A percentile compares a stretch with the other conserved stretches of the same genome.
These are phyloP conservation scores for Sporisorium reilianum DNA, from an alignment of 1,284 basidiomycete genomes.

Conservation along the genomic window DNA sequence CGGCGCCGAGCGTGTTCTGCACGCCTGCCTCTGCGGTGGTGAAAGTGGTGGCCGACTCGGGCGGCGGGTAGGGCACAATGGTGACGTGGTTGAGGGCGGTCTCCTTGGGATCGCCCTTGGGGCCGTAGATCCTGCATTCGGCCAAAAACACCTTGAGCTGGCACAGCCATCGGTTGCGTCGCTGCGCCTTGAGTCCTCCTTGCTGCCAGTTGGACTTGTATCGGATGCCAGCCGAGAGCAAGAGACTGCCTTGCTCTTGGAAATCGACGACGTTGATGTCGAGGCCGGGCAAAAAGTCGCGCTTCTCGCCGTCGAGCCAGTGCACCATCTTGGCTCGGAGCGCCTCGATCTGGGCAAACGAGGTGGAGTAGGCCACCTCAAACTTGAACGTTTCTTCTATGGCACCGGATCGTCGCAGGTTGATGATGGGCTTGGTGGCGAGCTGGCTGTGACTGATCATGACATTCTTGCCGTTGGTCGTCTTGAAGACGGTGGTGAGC, in stretches of 20 bases:
- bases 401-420: slow-evolving; percentile 77
- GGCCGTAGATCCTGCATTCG: slow-evolving; percentile 81
- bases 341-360: slow-evolving; percentile 84
- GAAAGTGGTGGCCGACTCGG: slow-evolving; percentile 21
- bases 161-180: slow-evolving; percentile 91
- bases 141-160: slow-evolving; percentile 81
- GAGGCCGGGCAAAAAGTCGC: slow-evolving; percentile 67
- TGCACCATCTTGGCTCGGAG: slow-evolving; percentile 84
- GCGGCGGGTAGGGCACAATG: slow-evolving; percentile 41
- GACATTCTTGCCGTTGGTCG: slow-evolving; percentile 45
- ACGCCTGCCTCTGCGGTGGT: slow-evolving; percentile 38
- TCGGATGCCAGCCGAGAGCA: slow-evolving; percentile 83
- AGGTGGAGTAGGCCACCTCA: slow-evolving; percentile 82
- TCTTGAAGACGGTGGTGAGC: slow-evolving; percentile 75
- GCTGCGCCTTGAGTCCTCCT: slow-evolving; percentile 78
- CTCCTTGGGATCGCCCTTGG: slow-evolving; percentile 72
- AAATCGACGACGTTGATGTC: slow-evolving; percentile 75
- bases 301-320: slow-evolving; percentile 76
- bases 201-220: slow-evolving; percentile 87
- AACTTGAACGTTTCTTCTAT: slow-evolving; percentile 84
- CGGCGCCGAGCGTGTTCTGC: slow-evolving; percentile 34
- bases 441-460: slow-evolving; percentile 50
- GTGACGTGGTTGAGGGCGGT: slow-evolving; percentile 30
- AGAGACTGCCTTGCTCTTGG: slow-evolving; percentile 83
- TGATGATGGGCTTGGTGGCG: slow-evolving; percentile 74